These are phyloP conservation scores for Drosera capensis DNA, from an alignment of 148 eudicot species.

Conservation along the genomic window DNA sequence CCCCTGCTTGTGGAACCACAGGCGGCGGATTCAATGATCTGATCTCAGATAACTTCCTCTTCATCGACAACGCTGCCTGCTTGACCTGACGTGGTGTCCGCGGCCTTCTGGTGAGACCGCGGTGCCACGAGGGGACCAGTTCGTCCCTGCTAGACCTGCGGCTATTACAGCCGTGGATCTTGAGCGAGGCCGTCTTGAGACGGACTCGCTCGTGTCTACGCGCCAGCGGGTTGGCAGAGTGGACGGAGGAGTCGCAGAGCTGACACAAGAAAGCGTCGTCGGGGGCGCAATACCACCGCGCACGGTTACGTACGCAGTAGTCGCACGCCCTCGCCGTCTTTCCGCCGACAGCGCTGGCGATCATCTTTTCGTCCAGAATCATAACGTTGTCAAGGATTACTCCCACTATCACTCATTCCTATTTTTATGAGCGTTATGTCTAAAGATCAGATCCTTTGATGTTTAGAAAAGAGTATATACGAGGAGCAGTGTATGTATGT, in stretches of 20 bases:
- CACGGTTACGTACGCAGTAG: slow-evolving; percentile 42
- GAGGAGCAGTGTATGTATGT: too few species aligned
- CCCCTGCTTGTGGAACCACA: slow-evolving; percentile 49
- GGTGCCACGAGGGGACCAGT: slow-evolving; percentile 48
- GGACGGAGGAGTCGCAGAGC: slow-evolving; percentile 56
- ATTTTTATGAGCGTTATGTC: neutral
- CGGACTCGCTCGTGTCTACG: slow-evolving; percentile 69
- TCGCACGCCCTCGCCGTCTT: slow-evolving; percentile 78
- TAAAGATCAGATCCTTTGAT: slow-evolving; percentile 5
- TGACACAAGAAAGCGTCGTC: slow-evolving; percentile 86
- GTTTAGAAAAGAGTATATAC: too few species aligned
- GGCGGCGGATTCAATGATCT: slow-evolving; percentile 10
- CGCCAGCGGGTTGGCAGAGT: slow-evolving; percentile 65
- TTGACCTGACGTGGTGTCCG: slow-evolving; percentile 61
- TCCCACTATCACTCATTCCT: too few species aligned
- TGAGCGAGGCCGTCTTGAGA: slow-evolving; percentile 42
- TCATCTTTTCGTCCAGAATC: slow-evolving; percentile 19
- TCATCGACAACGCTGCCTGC: neutral
- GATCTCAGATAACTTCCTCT: neutral
- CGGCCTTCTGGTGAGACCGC: slow-evolving; percentile 42
- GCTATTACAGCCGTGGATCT: neutral
- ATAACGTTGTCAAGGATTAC: too few species aligned
- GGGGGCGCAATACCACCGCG: slow-evolving; percentile 69
- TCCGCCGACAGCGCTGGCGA: slow-evolving; percentile 51
- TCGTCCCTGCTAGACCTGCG: slow-evolving; percentile 3